Conservation (phyloP, 805 yeast species). For the Lachancea meyersii region DNA sequence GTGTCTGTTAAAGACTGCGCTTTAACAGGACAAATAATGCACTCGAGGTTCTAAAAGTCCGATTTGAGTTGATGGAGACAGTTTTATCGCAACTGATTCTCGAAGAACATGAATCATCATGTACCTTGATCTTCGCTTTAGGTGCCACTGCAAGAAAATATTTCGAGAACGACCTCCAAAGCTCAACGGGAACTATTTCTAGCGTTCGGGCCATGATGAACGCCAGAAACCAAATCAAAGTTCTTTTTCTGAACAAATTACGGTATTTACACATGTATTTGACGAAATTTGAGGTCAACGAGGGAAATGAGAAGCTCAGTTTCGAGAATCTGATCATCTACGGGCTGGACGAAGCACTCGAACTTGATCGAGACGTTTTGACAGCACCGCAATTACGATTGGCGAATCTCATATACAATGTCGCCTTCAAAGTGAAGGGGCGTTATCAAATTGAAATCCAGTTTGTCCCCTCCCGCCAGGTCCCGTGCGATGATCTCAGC, state of each 20-base stretch:
- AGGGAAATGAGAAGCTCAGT: constrained; percentile 5
- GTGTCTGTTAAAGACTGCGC: neutral
- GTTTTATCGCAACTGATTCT: constrained; percentile 7
- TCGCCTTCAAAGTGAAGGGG: constrained; percentile 20
- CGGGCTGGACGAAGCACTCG: constrained; percentile 25
- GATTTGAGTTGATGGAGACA: constrained; percentile 6
- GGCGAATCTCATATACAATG: constrained; percentile 21
- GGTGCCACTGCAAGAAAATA: constrained; percentile 22
- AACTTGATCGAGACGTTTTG: neutral
- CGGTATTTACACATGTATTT: constrained; percentile 32
- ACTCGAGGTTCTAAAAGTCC: too few species aligned
- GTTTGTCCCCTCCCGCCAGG: constrained; percentile 6
- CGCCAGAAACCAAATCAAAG: constrained; percentile 16
- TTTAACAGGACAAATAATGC: too few species aligned
- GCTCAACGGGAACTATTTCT: constrained; percentile 13
- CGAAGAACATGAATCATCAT: constrained; percentile 1
- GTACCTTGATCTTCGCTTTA: constrained; percentile 23
- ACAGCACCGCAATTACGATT: constrained; percentile 11
- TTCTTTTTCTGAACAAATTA: constrained; percentile 27
- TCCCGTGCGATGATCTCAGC: constrained; percentile 4
- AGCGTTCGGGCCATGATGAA: constrained; percentile 15
- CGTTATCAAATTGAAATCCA: constrained; percentile 15
- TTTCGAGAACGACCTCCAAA: constrained; percentile 18
- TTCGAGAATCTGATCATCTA: constrained; percentile 23
- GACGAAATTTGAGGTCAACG: constrained; percentile 27